Percentiles rank a stretch among this genome's conserved stretches.
phyloP scores from a whole-genome alignment of 768 basidiomycete species.

The Collybiopsis luxurians region DNA sequence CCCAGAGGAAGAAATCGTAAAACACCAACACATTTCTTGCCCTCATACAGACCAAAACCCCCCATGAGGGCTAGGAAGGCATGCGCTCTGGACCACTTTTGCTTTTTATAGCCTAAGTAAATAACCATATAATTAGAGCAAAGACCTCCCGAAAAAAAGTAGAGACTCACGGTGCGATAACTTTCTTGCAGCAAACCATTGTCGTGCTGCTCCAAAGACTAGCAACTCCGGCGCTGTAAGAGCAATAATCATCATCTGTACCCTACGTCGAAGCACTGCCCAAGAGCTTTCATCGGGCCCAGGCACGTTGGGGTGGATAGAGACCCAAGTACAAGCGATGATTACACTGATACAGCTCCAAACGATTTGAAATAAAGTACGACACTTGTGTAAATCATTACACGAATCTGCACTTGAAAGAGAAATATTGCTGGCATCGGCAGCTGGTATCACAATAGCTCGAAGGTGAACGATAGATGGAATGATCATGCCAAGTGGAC shows the following conservation, averaged over 20 bases:
- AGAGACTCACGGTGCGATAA: background rate
- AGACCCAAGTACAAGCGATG: constrained; percentile 5
- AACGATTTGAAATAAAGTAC: too few species aligned
- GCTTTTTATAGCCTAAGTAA: too few species aligned
- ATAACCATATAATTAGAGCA: background rate
- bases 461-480: too few species aligned
- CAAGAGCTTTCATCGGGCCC: background rate
- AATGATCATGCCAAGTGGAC: too few species aligned
- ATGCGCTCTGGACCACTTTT: background rate
- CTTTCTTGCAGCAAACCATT: constrained; percentile 5
- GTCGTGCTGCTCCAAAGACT: constrained; percentile 9
- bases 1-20: background rate
- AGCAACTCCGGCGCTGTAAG: constrained; percentile 10
- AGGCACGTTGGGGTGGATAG: constrained; percentile 8
- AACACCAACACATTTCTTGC: background rate
- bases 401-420: too few species aligned
- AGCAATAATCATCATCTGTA: background rate
- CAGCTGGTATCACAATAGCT: too few species aligned
- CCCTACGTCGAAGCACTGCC: background rate
- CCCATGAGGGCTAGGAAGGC: constrained; percentile 15
- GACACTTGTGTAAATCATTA: too few species aligned
- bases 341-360: constrained; percentile 4
- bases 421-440: too few species aligned
- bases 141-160: too few species aligned
- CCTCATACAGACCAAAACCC: constrained; percentile 12